Evolutionary conservation across 2,329 filamentous ascomycete species (phyloP), one percentile per base, ranked within the genome.

Genomic region (Colletotrichum agaves): DNA sequence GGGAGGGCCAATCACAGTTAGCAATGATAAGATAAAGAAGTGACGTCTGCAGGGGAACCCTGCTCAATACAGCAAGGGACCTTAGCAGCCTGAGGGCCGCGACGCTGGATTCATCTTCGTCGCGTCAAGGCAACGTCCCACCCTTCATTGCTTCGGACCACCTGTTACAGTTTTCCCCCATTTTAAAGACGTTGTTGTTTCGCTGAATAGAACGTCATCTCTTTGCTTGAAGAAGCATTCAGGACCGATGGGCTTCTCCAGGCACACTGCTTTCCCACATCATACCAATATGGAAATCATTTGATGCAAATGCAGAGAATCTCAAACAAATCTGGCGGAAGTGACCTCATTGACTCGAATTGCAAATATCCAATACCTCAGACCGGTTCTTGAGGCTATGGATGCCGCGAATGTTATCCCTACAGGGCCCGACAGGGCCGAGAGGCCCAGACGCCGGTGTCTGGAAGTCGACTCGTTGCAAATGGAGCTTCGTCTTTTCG

Each of bases 401-500:
- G 61, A 72, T 44, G 65, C 68, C 11, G 68, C 75, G 3, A 67
- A 72, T 3, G 60, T 78, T 15, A 39, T 60, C 17, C 60, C 67
- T 31, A n/a, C 70, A 73, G 1, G 78, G 78, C 13, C 43, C 69
- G 4, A 37, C 75, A 6, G 69, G 77, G 5, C 21, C 71, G 0
- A 35, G 76, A 79, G 43, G 71, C 69, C 39, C 71, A 74, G 4
- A 82, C 79, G 1, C 68, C 82, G 19, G 74, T 82, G 12, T 76
- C 74, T 35, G 73, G 72, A 62, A 57, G 74, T 82, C 10, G 79
- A 82, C 59, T 76, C 74, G 7, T 70, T 82, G 21, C 78, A 80
- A 70, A 82, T 81, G 79, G 80, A 82, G 63, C 75, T 81, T 46
- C 75, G 81, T 44, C 74, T 83, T 2, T 74, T 82, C 61, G 79